phyloP scores from a whole-genome alignment of 2,329 filamentous ascomycete genomes.

The Ceratocystiopsis minuta region DNA sequence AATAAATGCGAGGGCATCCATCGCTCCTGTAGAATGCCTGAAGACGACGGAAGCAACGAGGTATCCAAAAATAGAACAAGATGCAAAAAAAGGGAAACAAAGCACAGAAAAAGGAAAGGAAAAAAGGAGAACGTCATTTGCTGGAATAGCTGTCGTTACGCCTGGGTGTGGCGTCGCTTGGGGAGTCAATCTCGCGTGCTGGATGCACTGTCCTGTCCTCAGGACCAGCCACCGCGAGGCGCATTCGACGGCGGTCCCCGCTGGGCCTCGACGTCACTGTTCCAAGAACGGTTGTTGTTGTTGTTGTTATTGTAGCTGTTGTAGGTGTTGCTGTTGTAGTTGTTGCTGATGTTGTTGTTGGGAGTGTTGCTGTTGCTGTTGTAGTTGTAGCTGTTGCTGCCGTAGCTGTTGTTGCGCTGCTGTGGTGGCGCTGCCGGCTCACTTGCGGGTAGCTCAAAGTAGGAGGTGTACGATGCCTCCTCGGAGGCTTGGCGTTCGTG shows the following conservation, averaged over 20 bases:
- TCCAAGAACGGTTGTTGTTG: slow-evolving; percentile 5
- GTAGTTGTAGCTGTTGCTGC: slow-evolving; percentile 4
- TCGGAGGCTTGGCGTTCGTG: slow-evolving; percentile 7
- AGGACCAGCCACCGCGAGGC: no score
- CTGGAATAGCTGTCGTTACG: no score
- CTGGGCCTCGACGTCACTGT: slow-evolving; percentile 9
- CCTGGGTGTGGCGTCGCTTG: no score
- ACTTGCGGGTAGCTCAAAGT: slow-evolving; percentile 4
- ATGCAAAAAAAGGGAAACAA: not conserved
- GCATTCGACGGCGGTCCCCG: not conserved
- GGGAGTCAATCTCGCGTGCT: no score
- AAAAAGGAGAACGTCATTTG: no score
- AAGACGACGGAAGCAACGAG: not conserved
- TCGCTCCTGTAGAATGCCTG: not conserved
- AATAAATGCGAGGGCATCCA: not conserved
- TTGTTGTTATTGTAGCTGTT: slow-evolving; percentile 1
- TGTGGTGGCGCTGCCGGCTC: not conserved
- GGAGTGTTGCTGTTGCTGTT: slow-evolving; percentile 1
- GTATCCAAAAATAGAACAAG: not conserved
- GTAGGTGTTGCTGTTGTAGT: slow-evolving; percentile 3
- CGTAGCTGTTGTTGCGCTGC: slow-evolving; percentile 2
- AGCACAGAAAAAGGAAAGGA: not conserved
- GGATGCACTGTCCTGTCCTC: not conserved
- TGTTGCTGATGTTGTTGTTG: slow-evolving; percentile 1
- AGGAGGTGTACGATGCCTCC: slow-evolving; percentile 8